Conservation (phyloP, 1,139 yeast genomes). For the Zygoascus sp. region DNA sequence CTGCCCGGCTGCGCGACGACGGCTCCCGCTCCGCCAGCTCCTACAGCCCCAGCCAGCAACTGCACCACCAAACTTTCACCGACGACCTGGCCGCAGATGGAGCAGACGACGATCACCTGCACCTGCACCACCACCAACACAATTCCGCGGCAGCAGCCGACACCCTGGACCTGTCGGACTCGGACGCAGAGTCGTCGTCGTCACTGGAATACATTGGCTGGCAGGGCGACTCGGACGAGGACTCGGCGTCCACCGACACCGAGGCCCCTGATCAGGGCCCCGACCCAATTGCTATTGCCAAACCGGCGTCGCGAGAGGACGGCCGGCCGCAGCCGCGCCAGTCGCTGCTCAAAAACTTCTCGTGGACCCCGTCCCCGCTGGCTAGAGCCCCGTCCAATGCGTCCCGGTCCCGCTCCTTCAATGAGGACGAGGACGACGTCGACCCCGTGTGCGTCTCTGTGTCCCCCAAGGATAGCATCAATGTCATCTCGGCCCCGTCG, state of each 20-base stretch:
- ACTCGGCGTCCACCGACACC: neutral
- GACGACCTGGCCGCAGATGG: too few relatives aligned
- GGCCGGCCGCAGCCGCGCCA: neutral
- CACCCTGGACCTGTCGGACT: neutral
- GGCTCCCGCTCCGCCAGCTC: neutral
- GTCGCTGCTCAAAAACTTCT: constrained; percentile 2
- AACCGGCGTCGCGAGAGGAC: neutral
- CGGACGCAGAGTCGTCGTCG: neutral
- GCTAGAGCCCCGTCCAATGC: neutral
- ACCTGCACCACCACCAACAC: neutral
- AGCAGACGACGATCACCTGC: too few relatives aligned
- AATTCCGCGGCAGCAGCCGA: neutral
- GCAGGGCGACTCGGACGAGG: constrained; percentile 3
- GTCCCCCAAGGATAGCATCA: neutral
- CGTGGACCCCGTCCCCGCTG: neutral
- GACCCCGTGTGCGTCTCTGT: neutral
- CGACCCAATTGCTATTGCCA: neutral
- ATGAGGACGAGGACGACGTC: neutral
- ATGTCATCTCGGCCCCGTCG: neutral
- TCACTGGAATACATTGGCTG: constrained; percentile 3
- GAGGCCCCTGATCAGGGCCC: neutral
- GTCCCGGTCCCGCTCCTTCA: neutral
- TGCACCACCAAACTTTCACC: too few relatives aligned
- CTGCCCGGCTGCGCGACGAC: neutral
- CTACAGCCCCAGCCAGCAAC: neutral